phyloP scores from a whole-genome alignment of 2,329 filamentous ascomycete species.

The Sarocladium kiliense region DNA sequence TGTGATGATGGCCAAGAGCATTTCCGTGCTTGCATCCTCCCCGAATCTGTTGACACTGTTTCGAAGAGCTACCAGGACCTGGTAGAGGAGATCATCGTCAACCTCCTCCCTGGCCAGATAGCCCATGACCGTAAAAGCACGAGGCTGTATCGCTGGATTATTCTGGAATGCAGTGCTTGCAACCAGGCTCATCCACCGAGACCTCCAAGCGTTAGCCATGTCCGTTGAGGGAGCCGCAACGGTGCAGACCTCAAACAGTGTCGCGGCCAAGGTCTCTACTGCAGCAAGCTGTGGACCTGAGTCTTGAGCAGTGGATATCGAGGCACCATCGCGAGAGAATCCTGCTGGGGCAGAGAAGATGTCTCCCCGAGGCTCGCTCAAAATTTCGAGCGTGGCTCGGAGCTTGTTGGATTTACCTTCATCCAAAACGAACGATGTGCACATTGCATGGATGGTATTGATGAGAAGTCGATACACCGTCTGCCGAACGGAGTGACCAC shows the following conservation, averaged over 20 bases:
- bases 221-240: slow-evolving; percentile 60
- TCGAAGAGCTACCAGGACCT: slow-evolving; percentile 63
- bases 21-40: slow-evolving; percentile 60
- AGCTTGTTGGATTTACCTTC: slow-evolving; percentile 53
- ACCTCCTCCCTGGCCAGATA: slow-evolving; percentile 67
- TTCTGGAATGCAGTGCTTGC: slow-evolving; percentile 69
- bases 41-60: slow-evolving; percentile 61
- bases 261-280: slow-evolving; percentile 56
- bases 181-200: slow-evolving; percentile 68
- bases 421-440: slow-evolving; percentile 59
- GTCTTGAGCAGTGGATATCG: slow-evolving; percentile 50
- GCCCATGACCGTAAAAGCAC: slow-evolving; percentile 67
- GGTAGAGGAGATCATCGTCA: slow-evolving; percentile 66
- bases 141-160: slow-evolving; percentile 65
- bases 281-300: slow-evolving; percentile 44
- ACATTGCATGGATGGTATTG: slow-evolving; percentile 64
- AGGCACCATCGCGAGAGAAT: slow-evolving; percentile 46
- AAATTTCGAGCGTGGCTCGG: slow-evolving; percentile 48
- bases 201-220: slow-evolving; percentile 63
- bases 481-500: slow-evolving; percentile 48
- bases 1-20: slow-evolving; percentile 63
- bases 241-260: slow-evolving; percentile 59
- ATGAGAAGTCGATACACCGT: slow-evolving; percentile 59
- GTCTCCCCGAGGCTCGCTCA: slow-evolving; percentile 56
- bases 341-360: slow-evolving; percentile 46